Conservation (phyloP, 2,329 filamentous ascomycete genomes). For the Massarina eburnea region DNA sequence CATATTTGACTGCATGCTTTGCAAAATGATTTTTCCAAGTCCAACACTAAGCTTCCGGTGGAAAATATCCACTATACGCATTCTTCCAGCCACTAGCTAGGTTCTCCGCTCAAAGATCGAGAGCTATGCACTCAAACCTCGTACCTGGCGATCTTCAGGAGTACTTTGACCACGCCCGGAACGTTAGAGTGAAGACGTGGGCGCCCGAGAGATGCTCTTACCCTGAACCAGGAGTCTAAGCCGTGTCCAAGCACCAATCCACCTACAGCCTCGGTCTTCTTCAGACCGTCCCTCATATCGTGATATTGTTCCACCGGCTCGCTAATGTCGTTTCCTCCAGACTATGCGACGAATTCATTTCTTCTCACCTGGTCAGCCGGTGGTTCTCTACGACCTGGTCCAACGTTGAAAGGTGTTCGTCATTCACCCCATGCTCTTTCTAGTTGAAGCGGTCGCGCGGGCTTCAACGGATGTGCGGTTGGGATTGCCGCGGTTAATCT, state of each 20-base stretch:
- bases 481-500: conserved; percentile 15
- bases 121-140: neutral
- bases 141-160: conserved; percentile 3
- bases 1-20: too few relatives aligned
- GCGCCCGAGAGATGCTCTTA: conserved; percentile 6
- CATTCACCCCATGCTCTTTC: conserved; percentile 6
- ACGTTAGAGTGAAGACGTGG: neutral
- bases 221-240: conserved; percentile 13
- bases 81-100: neutral
- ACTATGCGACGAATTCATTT: conserved; percentile 10
- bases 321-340: conserved; percentile 6
- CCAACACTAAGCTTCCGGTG: neutral
- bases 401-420: conserved; percentile 3
- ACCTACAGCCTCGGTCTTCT: conserved; percentile 4
- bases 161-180: neutral
- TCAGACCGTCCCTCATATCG: conserved; percentile 13
- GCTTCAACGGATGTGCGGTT: conserved; percentile 12
- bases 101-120: neutral
- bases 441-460: neutral
- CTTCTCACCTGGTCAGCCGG: conserved; percentile 10
- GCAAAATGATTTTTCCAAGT: neutral
- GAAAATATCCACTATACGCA: neutral
- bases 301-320: conserved; percentile 17
- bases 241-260: too few relatives aligned
- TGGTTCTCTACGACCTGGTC: conserved; percentile 4